Base-by-base conservation (phyloP, 768 basidiomycete genomes). In the Pleurotus djamor region DNA sequence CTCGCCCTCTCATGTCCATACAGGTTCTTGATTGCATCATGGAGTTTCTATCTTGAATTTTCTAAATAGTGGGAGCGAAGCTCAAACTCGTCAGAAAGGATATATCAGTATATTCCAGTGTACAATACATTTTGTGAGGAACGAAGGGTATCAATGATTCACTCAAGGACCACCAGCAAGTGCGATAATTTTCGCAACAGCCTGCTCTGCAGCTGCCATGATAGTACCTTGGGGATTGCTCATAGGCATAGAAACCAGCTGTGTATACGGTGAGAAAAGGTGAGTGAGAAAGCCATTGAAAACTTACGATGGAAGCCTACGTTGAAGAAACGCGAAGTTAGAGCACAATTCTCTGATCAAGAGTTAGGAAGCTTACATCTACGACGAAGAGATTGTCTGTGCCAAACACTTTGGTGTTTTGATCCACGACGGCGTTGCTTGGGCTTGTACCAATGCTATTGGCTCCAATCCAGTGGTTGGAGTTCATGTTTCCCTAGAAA, bases 391-490 rank as follows among this genome's bases (percentile, higher is more conserved):
- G 69, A 62, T 78, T 81, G 63, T 76, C 75, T 2, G 80, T 81
- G 59, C 72, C 70, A 49, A 72, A 71, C 4, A 87, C 87, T 66
- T 83, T 83, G 9, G 77, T 71, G 66, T 86, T 85, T 60, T 76
- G 68, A 61, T 87, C 85, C 17, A 88, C 84, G 21, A 88, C 86
- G 5, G 69, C 72, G 33, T 49, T 61, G 14, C 45, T 60, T 21
- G 70, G 66, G 37, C 68, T 62, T n/a, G 67, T 69, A 38, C 82
- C 80, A 43, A 87, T 82, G 37, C 67, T 74, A 64, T 77, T 78
- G 4, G 84, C 76, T 17, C 83, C 85, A 14, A 85, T 80, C 85
- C 85, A 87, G 68, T 88, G 86, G 64, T 88, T 88, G 5, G 83
- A 85, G 69, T 82, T 75, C 71, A 86, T 71, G 21, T 73, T 73